These are phyloP conservation scores for Parathielavia appendiculata DNA, from an alignment of 495 filamentous ascomycete species.

Conservation along the genomic window DNA sequence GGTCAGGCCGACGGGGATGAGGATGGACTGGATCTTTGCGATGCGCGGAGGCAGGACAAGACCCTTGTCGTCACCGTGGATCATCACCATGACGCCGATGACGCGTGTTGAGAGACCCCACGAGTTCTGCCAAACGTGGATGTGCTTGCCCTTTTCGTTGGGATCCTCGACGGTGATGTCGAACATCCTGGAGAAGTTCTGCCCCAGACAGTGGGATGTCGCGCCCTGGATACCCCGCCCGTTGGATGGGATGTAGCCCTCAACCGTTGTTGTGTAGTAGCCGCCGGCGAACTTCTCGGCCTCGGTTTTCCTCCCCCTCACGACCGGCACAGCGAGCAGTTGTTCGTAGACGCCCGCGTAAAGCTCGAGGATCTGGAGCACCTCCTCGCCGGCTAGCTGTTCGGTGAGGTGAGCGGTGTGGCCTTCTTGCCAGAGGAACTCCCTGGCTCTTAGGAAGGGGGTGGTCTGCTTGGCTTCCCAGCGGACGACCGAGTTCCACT, in stretches of 20 bases:
- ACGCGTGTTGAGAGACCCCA: conserved; percentile 96
- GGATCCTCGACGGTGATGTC: conserved; percentile 95
- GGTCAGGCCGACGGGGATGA: conserved; percentile 92
- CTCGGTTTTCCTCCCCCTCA: conserved; percentile 77
- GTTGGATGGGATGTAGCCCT: conserved; percentile 90
- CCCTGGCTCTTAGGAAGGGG: conserved; percentile 85
- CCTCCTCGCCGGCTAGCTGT: conserved; percentile 71
- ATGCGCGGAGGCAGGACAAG: conserved; percentile 86
- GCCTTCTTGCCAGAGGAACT: conserved; percentile 98
- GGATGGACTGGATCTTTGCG: conserved; percentile 74
- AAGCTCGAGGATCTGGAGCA: conserved; percentile 85
- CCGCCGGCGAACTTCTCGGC: conserved; percentile 98
- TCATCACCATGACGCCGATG: conserved; percentile 97
- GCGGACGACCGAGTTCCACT: conserved; percentile 96
- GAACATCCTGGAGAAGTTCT: conserved; percentile 99
- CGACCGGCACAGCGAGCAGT: conserved; percentile 87
- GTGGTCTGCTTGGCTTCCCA: conserved; percentile 99
- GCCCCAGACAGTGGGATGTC: conserved; percentile 89
- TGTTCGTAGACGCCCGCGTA: conserved; percentile 89
- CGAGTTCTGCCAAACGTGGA: conserved; percentile 95
- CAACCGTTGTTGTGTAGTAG: conserved; percentile 89
- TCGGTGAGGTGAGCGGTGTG: conserved; percentile 91
- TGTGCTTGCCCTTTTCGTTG: conserved; percentile 47
- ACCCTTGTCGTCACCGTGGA: conserved; percentile 90
- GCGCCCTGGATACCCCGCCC: conserved; percentile 95